Evolutionary conservation across 1,284 basidiomycete species (phyloP).

Genomic region (Phlebopus sp.): DNA sequence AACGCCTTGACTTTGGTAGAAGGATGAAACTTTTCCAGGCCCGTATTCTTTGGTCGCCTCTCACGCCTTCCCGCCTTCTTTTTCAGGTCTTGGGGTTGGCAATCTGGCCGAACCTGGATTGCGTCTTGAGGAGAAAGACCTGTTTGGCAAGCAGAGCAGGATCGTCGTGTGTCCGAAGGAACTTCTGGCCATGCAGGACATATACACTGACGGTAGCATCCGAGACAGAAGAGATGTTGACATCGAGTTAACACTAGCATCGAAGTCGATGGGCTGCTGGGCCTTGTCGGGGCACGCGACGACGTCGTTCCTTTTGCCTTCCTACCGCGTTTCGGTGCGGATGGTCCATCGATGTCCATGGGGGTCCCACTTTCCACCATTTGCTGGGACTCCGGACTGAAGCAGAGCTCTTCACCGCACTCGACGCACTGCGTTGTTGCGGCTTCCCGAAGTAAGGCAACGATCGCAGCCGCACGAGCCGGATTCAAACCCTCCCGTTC

Average conservation of each 20-base stretch:
- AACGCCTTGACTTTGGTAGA: conserved; percentile 87
- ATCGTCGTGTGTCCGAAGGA: conserved; percentile 50
- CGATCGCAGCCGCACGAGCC: conserved; percentile 74
- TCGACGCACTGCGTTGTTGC: conserved; percentile 86
- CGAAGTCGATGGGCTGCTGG: conserved; percentile 59
- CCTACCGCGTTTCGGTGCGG: conserved; percentile 57
- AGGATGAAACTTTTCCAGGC: conserved; percentile 62
- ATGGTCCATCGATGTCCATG: conserved; percentile 49
- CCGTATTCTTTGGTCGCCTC: conserved; percentile 58
- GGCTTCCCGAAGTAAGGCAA: conserved; percentile 79
- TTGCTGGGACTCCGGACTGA: conserved; percentile 45
- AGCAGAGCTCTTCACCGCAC: conserved; percentile 78
- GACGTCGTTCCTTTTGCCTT: conserved; percentile 50
- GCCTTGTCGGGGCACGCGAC: conserved; percentile 67
- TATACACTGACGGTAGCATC: conserved; percentile 75
- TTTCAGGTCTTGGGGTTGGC: conserved; percentile 45
- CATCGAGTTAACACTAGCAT: conserved; percentile 84
- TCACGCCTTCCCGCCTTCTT: conserved; percentile 69
- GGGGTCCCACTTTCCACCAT: conserved; percentile 39
- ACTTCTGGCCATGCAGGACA: conserved; percentile 81
- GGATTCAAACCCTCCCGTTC: conserved; percentile 78
- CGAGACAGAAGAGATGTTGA: conserved; percentile 87
- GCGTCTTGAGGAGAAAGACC: conserved; percentile 65
- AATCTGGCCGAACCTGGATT: conserved; percentile 69
- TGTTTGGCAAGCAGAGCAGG: conserved; percentile 75